Evolutionary conservation across 352 stramenopile species (phyloP).

Genomic region (Aphanomyces cochlioides): DNA sequence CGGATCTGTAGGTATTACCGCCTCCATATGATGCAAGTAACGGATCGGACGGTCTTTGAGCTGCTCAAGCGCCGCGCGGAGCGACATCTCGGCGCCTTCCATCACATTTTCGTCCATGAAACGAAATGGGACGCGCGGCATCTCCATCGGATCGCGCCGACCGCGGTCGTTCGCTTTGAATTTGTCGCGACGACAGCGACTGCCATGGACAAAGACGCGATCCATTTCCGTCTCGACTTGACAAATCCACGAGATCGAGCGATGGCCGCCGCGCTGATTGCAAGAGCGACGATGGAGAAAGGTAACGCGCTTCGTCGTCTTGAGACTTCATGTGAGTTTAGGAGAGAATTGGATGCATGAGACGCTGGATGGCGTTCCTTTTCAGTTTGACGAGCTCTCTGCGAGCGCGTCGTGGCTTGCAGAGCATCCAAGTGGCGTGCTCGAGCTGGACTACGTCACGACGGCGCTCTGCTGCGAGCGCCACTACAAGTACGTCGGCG

Average conservation of each 20-base stretch:
- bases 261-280: constrained; percentile 10
- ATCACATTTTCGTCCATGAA: constrained; percentile 15
- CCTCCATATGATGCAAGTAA: not conserved
- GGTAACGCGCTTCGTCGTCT: not conserved
- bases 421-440: constrained; percentile 1
- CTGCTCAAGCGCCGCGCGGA: constrained; percentile 1
- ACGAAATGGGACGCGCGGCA: not conserved
- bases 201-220: not conserved
- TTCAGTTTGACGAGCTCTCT: constrained; percentile 10
- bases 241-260: constrained; percentile 5
- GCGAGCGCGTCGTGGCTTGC: constrained; percentile 8
- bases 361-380: constrained; percentile 24
- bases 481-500: constrained; percentile 17
- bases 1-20: constrained; percentile 11
- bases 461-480: constrained; percentile 16
- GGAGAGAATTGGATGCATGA: constrained; percentile 22
- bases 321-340: not conserved
- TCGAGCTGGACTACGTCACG: constrained; percentile 22
- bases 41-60: constrained; percentile 16
- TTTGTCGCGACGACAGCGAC: not conserved
- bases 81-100: constrained; percentile 4
- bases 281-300: constrained; percentile 5
- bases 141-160: constrained; percentile 16
- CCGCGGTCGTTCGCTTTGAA: constrained; percentile 1
- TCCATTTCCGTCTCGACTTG: constrained; percentile 28